These are phyloP conservation scores for Asterophora parasitica DNA, from an alignment of 768 basidiomycete genomes.

Conservation along the genomic window DNA sequence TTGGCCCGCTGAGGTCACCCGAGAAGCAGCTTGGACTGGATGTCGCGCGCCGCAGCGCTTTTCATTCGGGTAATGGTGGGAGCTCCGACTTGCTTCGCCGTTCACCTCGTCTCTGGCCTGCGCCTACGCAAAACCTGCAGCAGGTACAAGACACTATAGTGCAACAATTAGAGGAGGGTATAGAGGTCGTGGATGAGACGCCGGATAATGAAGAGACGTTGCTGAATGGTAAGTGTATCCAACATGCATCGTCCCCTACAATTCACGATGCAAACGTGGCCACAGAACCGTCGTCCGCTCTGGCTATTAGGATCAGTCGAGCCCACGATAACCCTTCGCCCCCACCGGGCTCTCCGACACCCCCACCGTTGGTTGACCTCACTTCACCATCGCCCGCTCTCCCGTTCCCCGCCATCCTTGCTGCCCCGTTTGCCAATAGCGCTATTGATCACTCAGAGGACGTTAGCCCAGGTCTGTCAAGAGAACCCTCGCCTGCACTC, in stretches of 20 bases:
- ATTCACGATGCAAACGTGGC: constrained; percentile 3
- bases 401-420: neutral
- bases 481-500: neutral
- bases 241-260: neutral
- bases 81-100: constrained; percentile 37
- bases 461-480: constrained; percentile 3
- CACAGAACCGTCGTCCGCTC: constrained; percentile 60
- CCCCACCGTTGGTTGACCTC: neutral
- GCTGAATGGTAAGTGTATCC: constrained; percentile 39
- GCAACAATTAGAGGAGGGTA: constrained; percentile 25
- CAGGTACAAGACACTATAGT: constrained; percentile 2
- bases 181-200: constrained; percentile 34
- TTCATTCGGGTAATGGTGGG: constrained; percentile 15
- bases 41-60: constrained; percentile 24
- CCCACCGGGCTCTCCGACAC: constrained; percentile 23
- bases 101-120: constrained; percentile 43
- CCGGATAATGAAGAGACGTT: constrained; percentile 41
- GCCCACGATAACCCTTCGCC: constrained; percentile 79
- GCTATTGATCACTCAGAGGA: neutral
- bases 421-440: neutral
- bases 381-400: constrained; percentile 5
- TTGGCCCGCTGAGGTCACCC: constrained; percentile 49
- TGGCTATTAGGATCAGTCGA: constrained; percentile 61
- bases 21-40: constrained; percentile 42
- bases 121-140: constrained; percentile 5